Evolutionary conservation across 1,284 basidiomycete species (phyloP).

Genomic region (Pascua sp.): DNA sequence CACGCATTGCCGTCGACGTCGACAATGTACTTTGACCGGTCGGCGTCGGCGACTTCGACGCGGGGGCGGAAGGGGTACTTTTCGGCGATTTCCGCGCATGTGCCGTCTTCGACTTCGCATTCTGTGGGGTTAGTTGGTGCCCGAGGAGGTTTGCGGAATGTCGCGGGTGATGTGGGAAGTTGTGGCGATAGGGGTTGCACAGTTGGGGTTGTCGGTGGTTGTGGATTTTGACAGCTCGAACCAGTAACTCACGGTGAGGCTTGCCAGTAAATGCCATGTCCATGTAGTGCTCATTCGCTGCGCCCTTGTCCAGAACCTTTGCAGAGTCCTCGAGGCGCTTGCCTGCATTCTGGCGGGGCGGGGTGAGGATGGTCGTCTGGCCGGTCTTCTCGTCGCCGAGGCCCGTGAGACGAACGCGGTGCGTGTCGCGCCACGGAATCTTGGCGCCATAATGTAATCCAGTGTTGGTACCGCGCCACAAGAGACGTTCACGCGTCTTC

Average conservation of each 20-base stretch:
- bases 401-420: conserved; percentile 35
- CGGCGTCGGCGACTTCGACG: conserved; percentile 29
- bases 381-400: conserved; percentile 13
- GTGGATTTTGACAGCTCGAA: conserved; percentile 8
- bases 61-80: conserved; percentile 26
- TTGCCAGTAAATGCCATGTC: conserved; percentile 49
- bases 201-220: too few species aligned
- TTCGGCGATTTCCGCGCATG: conserved; percentile 33
- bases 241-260: conserved; percentile 25
- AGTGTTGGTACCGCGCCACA: conserved; percentile 48
- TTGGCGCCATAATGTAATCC: conserved; percentile 27
- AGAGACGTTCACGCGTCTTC: conserved; percentile 26
- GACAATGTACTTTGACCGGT: conserved; percentile 38
- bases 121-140: conserved; percentile 15
- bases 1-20: conserved; percentile 63
- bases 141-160: background rate
- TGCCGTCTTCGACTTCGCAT: conserved; percentile 39
- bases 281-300: conserved; percentile 72
- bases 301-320: conserved; percentile 55
- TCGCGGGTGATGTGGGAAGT: too few species aligned
- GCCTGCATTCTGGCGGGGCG: conserved; percentile 50
- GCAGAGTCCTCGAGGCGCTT: conserved; percentile 64
- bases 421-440: conserved; percentile 36
- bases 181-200: too few species aligned
- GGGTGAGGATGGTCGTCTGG: conserved; percentile 5